Evolutionary conservation across 192 early-diverging fungal genomes (phyloP).

Genomic region (Backusella mclennaniae): DNA sequence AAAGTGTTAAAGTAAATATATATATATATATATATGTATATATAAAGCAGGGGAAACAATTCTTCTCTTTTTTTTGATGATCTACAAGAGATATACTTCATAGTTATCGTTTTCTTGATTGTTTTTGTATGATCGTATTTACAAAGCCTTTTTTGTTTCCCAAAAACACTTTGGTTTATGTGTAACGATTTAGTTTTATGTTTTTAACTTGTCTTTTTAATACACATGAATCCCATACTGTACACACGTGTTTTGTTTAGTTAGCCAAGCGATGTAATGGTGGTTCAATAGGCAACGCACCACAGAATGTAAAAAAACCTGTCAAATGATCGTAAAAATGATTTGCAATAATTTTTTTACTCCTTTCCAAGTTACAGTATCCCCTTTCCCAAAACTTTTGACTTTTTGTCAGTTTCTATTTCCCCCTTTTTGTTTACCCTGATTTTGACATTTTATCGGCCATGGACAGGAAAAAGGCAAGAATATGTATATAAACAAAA

Average conservation of each 20-base stretch:
- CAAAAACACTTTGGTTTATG: background rate
- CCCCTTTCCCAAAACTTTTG: background rate
- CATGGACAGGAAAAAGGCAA: background rate
- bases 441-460: background rate
- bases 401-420: background rate
- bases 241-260: background rate
- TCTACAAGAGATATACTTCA: background rate
- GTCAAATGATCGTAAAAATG: constrained; percentile 3
- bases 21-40: too few species aligned
- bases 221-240: background rate
- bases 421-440: background rate
- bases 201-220: background rate
- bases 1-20: background rate
- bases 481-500: background rate
- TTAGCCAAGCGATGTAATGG: background rate
- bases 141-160: background rate
- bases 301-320: constrained; percentile 1
- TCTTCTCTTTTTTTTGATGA: background rate
- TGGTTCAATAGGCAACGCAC: background rate
- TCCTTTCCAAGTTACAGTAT: background rate
- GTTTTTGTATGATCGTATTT: background rate
- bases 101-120: background rate
- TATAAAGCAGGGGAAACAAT: background rate
- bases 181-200: background rate
- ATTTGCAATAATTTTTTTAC: background rate